These are phyloP conservation scores for Cystofilobasidium ferigula DNA, from an alignment of 768 basidiomycete species.

Conservation along the genomic window DNA sequence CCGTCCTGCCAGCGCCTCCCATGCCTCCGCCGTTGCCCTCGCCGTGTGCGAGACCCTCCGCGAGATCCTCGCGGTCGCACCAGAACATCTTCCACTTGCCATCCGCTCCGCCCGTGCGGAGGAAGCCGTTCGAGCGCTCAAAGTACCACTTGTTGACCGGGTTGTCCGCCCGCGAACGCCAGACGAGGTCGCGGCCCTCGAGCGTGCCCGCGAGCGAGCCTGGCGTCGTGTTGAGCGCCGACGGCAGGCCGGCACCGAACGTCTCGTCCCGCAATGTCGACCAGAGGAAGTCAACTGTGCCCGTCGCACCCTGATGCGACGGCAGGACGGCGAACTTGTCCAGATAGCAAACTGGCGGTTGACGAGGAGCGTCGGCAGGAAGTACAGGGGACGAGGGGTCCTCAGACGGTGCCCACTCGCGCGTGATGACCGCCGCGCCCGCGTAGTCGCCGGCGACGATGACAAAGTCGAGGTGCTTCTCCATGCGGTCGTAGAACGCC, in stretches of 20 bases:
- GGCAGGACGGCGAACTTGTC: conserved; percentile 98
- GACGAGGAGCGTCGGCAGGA: background rate
- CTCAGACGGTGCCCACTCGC: conserved; percentile 36
- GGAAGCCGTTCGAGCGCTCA: conserved; percentile 83
- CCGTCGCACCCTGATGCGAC: conserved; percentile 78
- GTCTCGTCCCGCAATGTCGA: conserved; percentile 97
- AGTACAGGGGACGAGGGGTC: conserved; percentile 25
- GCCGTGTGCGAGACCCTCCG: background rate
- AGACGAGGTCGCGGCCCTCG: conserved; percentile 85
- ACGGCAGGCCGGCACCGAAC: conserved; percentile 85
- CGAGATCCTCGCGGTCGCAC: conserved; percentile 77
- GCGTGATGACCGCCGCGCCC: conserved; percentile 86
- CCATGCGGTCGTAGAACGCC: conserved; percentile 68
- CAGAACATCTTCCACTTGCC: conserved; percentile 90
- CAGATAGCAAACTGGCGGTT: conserved; percentile 66
- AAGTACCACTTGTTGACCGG: conserved; percentile 99
- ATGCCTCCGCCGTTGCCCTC: background rate
- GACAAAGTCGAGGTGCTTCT: conserved; percentile 70
- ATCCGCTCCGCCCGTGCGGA: conserved; percentile 46
- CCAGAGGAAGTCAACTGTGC: conserved; percentile 98
- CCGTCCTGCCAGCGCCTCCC: background rate
- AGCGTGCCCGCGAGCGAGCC: conserved; percentile 80
- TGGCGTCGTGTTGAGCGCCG: conserved; percentile 83
- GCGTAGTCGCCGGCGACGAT: conserved; percentile 91
- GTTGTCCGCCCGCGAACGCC: conserved; percentile 85